phyloP scores from a whole-genome alignment of 352 stramenopile genomes.

The Plasmopara halstedii region DNA sequence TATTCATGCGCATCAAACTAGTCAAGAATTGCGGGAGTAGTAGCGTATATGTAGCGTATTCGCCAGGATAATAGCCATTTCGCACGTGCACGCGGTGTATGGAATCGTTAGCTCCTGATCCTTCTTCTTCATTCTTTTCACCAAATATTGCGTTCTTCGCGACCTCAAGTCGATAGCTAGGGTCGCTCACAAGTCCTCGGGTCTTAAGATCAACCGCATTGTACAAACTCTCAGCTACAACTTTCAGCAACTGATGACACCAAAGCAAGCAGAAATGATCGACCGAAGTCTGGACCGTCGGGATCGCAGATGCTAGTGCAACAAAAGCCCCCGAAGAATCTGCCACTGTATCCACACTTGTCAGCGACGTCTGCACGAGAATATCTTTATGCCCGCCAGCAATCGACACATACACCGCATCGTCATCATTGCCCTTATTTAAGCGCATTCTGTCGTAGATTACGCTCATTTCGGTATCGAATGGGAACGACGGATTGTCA shows the following conservation, averaged over 20 bases:
- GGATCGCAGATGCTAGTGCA: conserved; percentile 50
- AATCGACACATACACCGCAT: conserved; percentile 63
- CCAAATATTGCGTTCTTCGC: conserved; percentile 38
- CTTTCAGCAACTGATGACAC: conserved; percentile 75
- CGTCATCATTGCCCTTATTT: conserved; percentile 8
- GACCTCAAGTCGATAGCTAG: conserved; percentile 32
- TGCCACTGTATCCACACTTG: conserved; percentile 23
- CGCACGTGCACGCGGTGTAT: conserved; percentile 42
- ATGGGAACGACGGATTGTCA: conserved; percentile 39
- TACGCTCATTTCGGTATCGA: conserved; percentile 54
- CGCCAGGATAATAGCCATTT: conserved; percentile 40
- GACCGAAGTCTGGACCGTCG: conserved; percentile 49
- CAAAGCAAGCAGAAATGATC: conserved; percentile 81
- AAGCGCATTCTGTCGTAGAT: conserved; percentile 49
- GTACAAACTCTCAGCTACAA: conserved; percentile 52
- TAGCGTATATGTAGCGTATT: conserved; percentile 39
- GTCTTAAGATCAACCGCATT: conserved; percentile 47
- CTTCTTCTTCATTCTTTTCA: background rate
- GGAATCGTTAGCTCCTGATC: conserved; percentile 16
- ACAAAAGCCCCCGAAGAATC: conserved; percentile 28
- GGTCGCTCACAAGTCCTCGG: conserved; percentile 33
- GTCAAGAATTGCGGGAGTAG: conserved; percentile 42
- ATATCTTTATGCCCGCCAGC: conserved; percentile 76
- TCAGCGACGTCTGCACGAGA: conserved; percentile 51
- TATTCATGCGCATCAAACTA: conserved; percentile 39